A percentile compares a stretch with the other conserved stretches of the same genome.
These are phyloP conservation scores for Hirsutella thompsonii DNA, from an alignment of 2,329 filamentous ascomycete species.

Conservation along the genomic window DNA sequence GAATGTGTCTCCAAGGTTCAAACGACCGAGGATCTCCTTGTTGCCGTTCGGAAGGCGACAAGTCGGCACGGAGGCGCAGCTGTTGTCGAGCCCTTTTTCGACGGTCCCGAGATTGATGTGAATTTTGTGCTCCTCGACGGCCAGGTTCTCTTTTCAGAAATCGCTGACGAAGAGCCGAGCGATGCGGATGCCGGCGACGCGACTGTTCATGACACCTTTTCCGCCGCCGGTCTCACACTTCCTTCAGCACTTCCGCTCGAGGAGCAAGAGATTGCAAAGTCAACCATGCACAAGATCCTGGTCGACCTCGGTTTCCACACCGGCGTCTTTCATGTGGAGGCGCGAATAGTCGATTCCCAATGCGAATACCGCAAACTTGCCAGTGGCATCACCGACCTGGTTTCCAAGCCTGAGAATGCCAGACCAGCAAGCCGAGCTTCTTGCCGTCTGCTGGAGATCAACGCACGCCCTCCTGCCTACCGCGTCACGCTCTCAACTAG, in stretches of 20 bases:
- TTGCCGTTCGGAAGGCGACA: not conserved
- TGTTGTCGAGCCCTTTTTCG: conserved; percentile 1
- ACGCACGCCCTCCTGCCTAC: not conserved
- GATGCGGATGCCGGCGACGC: not conserved
- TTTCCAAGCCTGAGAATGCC: not conserved
- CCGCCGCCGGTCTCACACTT: not conserved
- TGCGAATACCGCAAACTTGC: not conserved
- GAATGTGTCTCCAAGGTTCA: conserved; percentile 1
- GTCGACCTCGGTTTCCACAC: not conserved
- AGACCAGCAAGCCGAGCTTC: not conserved
- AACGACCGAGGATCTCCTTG: not conserved
- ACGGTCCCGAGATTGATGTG: not conserved
- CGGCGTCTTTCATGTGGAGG: conserved; percentile 1
- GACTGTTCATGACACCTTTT: not conserved
- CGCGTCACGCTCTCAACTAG: not conserved
- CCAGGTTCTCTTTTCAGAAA: not conserved
- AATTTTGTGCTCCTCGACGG: conserved; percentile 1
- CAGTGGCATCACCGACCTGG: not conserved
- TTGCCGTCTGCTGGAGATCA: not conserved
- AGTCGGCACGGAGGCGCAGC: not conserved
- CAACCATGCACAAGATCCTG: not conserved
- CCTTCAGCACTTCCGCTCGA: not conserved
- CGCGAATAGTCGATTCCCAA: not conserved
- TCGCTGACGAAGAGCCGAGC: not conserved
- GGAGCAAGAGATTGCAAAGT: not conserved